A percentile compares a stretch with the other conserved stretches of the same genome.
These are phyloP conservation scores for Moesziomyces sp. DNA, from an alignment of 1,284 basidiomycete species.

Conservation along the genomic window DNA sequence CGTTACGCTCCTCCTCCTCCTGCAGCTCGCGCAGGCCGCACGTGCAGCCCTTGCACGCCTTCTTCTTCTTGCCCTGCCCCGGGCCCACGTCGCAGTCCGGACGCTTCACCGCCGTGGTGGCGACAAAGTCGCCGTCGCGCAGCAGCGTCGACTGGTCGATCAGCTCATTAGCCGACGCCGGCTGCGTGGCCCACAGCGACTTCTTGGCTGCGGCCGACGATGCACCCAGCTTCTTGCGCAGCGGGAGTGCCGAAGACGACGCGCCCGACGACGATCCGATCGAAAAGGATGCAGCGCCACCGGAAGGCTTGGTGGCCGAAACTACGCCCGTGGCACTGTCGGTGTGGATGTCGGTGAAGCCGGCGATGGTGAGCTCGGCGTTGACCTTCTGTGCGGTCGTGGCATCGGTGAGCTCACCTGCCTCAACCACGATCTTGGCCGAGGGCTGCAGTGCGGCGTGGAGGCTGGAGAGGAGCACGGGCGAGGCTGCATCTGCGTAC, in stretches of 20 bases:
- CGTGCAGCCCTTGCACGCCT: constrained; percentile 67
- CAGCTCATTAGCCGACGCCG: constrained; percentile 39
- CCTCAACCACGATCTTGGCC: constrained; percentile 46
- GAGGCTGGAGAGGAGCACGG: constrained; percentile 46
- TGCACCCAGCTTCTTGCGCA: constrained; percentile 52
- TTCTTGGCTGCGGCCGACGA: constrained; percentile 43
- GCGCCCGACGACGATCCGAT: constrained; percentile 33
- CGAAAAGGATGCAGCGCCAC: constrained; percentile 18
- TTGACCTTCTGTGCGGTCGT: constrained; percentile 31
- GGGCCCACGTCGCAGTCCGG: constrained; percentile 64
- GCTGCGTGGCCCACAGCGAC: constrained; percentile 61
- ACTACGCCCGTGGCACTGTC: constrained; percentile 18
- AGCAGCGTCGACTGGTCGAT: constrained; percentile 62
- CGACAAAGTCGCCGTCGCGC: constrained; percentile 45
- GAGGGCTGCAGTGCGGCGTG: constrained; percentile 38
- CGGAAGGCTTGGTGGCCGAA: constrained; percentile 19
- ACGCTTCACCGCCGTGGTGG: constrained; percentile 55
- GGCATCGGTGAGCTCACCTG: constrained; percentile 36
- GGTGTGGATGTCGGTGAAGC: constrained; percentile 43
- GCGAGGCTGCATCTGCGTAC: constrained; percentile 41
- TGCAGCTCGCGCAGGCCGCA: constrained; percentile 65
- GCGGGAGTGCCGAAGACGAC: constrained; percentile 42
- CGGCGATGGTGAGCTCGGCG: constrained; percentile 55
- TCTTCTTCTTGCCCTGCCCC: constrained; percentile 55
- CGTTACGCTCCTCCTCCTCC: constrained; percentile 59